A percentile compares a stretch with the other conserved stretches of the same genome.
Evolutionary conservation across 2,329 filamentous ascomycete genomes (phyloP).

Genomic region (Aciculosporium take): DNA sequence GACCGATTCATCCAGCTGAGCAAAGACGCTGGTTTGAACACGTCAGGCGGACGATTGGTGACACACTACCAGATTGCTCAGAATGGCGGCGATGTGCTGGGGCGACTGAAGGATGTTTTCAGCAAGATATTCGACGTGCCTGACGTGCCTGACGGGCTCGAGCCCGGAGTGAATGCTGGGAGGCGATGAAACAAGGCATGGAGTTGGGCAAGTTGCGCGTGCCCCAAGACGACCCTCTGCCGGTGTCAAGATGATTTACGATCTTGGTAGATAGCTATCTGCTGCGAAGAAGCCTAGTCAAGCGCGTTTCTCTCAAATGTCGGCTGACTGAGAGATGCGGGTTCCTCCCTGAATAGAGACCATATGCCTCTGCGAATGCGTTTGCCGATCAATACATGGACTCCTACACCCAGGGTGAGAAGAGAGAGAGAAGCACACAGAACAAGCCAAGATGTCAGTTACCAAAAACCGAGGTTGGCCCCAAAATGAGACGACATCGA

Average conservation of each 20-base stretch:
- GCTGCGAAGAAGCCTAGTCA: not conserved
- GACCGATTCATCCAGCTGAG: slow-evolving; percentile 26
- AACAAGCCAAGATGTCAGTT: not conserved
- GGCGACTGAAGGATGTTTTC: slow-evolving; percentile 42
- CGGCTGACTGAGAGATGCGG: not conserved
- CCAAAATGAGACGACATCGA: not conserved
- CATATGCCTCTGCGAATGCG: not conserved
- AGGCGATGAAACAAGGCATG: slow-evolving; percentile 3
- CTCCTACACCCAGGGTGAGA: too few relatives aligned
- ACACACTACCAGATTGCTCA: slow-evolving; percentile 48
- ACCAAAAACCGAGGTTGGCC: not conserved
- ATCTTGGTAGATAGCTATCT: not conserved
- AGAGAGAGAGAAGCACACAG: not conserved
- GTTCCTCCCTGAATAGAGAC: not conserved
- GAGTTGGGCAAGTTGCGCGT: not conserved
- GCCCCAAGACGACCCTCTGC: not conserved
- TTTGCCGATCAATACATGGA: not conserved
- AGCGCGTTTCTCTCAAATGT: not conserved
- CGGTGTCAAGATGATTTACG: not conserved
- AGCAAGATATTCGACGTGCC: slow-evolving; percentile 15
- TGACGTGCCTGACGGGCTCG: slow-evolving; percentile 7
- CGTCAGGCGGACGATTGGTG: slow-evolving; percentile 28
- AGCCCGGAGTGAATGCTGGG: not conserved
- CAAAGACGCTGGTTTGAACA: slow-evolving; percentile 27
- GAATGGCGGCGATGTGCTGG: slow-evolving; percentile 44